These are phyloP conservation scores for Herpetomonas tarakana DNA, from an alignment of 208 protist genomes.

Conservation along the genomic window DNA sequence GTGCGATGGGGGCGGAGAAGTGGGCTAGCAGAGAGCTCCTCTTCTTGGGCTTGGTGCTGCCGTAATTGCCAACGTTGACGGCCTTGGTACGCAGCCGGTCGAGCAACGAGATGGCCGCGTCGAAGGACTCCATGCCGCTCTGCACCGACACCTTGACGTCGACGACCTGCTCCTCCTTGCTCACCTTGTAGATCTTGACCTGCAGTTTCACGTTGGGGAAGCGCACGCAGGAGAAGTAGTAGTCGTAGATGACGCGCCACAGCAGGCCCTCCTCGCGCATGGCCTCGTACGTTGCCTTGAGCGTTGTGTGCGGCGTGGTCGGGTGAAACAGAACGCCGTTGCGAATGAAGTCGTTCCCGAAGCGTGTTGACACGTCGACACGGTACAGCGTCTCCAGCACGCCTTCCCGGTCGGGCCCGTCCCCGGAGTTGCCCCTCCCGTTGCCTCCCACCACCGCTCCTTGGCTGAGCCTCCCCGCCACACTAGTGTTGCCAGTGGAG, in stretches of 20 bases:
- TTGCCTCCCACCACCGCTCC: background rate
- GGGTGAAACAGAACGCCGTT: slow-evolving; percentile 70
- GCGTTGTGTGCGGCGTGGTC: slow-evolving; percentile 26
- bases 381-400: slow-evolving; percentile 50
- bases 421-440: background rate
- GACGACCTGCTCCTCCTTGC: slow-evolving; percentile 52
- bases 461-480: background rate
- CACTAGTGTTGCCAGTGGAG: background rate
- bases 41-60: slow-evolving; percentile 11
- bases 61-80: slow-evolving; percentile 3
- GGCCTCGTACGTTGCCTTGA: slow-evolving; percentile 55
- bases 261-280: slow-evolving; percentile 70
- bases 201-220: slow-evolving; percentile 79
- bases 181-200: slow-evolving; percentile 76
- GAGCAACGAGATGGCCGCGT: slow-evolving; percentile 47
- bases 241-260: slow-evolving; percentile 73
- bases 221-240: slow-evolving; percentile 66
- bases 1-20: background rate
- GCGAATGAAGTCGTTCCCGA: slow-evolving; percentile 81
- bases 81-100: slow-evolving; percentile 61
- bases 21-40: background rate
- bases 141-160: slow-evolving; percentile 74
- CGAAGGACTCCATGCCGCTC: slow-evolving; percentile 65
- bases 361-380: slow-evolving; percentile 45
- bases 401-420: slow-evolving; percentile 10